These are phyloP conservation scores for Yamagishiella unicocca DNA, from an alignment of 139 green algal species.

Conservation along the genomic window DNA sequence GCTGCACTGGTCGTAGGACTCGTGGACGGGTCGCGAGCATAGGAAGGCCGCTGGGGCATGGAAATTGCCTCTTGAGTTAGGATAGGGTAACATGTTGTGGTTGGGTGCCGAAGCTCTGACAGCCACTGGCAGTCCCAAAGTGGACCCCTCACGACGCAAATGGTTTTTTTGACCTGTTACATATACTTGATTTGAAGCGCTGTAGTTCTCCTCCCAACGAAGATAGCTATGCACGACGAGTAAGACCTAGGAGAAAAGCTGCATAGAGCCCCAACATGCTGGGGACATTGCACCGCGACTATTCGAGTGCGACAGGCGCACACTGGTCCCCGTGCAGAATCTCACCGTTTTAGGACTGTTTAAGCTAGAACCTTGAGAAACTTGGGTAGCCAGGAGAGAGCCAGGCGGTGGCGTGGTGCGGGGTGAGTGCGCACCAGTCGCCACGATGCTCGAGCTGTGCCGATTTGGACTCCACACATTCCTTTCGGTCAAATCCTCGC, in stretches of 20 bases:
- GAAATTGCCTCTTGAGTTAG: no score
- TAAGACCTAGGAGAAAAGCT: no score
- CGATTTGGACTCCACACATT: slow-evolving; percentile 11
- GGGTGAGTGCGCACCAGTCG: neutral
- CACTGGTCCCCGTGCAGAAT: neutral
- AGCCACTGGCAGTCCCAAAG: no score
- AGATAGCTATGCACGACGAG: neutral
- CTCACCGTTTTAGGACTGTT: slow-evolving; percentile 11
- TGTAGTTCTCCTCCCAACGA: neutral
- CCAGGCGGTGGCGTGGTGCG: neutral
- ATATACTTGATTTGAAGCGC: neutral
- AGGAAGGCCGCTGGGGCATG: no score
- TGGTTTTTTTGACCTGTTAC: neutral
- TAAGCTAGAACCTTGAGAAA: neutral
- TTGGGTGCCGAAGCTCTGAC: no score
- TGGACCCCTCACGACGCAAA: no score
- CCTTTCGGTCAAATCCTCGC: neutral
- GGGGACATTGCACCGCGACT: no score
- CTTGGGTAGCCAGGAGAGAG: neutral
- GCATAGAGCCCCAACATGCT: no score
- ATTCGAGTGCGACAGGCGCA: no score
- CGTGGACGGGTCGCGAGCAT: no score
- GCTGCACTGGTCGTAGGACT: no score
- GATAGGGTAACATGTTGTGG: no score
- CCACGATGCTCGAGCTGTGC: slow-evolving; percentile 6